phyloP scores from a whole-genome alignment of 352 stramenopile genomes.

The Globisporangium cylindrosporum region DNA sequence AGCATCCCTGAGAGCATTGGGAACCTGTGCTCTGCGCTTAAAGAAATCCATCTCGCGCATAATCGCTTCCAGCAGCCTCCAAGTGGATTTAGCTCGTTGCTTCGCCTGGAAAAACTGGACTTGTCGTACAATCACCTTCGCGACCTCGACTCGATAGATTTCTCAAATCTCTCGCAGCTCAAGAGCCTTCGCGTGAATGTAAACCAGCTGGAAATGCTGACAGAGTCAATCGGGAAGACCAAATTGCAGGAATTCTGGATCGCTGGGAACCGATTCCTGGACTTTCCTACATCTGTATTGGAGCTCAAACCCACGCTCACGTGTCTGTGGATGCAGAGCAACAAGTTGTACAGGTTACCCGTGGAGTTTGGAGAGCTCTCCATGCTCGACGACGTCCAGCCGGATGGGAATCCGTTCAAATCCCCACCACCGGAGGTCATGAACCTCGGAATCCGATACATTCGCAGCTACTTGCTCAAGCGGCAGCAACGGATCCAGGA shows the following conservation, averaged over 20 bases:
- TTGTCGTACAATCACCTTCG: constrained; percentile 65
- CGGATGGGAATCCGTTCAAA: constrained; percentile 71
- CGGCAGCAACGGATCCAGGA: constrained; percentile 55
- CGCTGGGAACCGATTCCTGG: constrained; percentile 50
- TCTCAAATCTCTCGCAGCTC: constrained; percentile 32
- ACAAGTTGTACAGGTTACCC: constrained; percentile 60
- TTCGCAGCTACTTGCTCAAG: constrained; percentile 60
- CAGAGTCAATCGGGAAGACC: constrained; percentile 32
- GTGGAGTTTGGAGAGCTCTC: constrained; percentile 51
- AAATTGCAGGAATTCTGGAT: constrained; percentile 55
- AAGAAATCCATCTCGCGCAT: constrained; percentile 45
- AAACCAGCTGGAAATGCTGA: constrained; percentile 48
- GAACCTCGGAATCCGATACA: constrained; percentile 41
- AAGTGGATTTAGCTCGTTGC: constrained; percentile 24
- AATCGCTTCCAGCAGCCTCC: constrained; percentile 45
- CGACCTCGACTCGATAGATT: constrained; percentile 44
- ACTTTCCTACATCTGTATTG: constrained; percentile 43
- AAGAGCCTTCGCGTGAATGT: constrained; percentile 39
- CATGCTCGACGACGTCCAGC: constrained; percentile 43
- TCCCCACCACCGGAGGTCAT: constrained; percentile 68
- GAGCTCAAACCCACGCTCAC: constrained; percentile 40
- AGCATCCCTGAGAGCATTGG: constrained; percentile 37
- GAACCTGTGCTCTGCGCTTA: constrained; percentile 26
- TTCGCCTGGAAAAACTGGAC: constrained; percentile 42
- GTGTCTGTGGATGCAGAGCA: constrained; percentile 62